Evolutionary conservation across 202 grass and related monocot species (phyloP), one percentile per base, ranked within the genome.

Genomic region (Dendrocalamus latiflorus): DNA sequence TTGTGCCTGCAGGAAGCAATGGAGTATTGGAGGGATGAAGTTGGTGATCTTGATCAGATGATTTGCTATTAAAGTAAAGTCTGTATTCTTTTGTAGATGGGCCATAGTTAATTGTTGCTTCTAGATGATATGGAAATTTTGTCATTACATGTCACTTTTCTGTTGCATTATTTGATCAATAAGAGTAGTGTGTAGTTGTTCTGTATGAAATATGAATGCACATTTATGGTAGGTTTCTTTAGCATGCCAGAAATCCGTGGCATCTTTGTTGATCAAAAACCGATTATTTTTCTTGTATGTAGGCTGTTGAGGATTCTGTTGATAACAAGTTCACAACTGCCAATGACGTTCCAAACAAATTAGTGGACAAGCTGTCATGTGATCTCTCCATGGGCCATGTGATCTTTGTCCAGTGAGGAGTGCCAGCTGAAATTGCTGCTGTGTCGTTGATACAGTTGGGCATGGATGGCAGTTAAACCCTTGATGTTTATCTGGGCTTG

Each of bases 271-370:
- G 42, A 49, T 74, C 30, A 65, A 83, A 44, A 47, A 16, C 30
- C 39, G 25, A 85, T 22, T 20, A 20, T 42, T 14, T 76, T 76
- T 72, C 24, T 41, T 68, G 1, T 44, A 48, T 81, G 64, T 65
- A 89, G 87, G 77, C 26, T 57, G 36, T 44, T 37, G 77, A 41
- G 34, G 48, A 56, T 45, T 70, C 77, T 76, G 60, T 43, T 85
- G 71, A 71, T 44, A 44, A 44, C 10, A 44, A 44, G 43, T 44
- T 33, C 58, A 28, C 53, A 77, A 15, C 65, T 71, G 24, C 24
- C 72, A 55, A 49, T 68, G 57, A 64, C 53, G 34, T 62, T 74
- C 60, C 15, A 55, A 21, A 16, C 25, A 67, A 79, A 58, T 82
- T 65, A 26, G 21, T 42, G 61, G 51, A 58, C 36, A 75, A 6